Conservation (phyloP, 192 early-diverging fungal species). For the Rhizophagus clarus region DNA sequence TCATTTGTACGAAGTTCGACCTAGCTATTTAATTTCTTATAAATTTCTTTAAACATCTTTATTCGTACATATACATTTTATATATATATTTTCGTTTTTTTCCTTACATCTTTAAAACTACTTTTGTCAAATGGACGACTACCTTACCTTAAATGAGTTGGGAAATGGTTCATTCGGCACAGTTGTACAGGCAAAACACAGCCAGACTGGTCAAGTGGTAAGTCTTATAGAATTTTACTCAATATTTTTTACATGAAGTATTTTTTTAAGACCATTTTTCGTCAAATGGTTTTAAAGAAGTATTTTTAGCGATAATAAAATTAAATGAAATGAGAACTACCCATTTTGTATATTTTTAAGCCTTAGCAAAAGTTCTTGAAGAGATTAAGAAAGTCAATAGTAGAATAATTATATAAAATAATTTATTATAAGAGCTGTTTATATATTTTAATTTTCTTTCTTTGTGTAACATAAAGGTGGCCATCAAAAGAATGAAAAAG, state of each 20-base stretch:
- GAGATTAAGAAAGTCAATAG: not conserved
- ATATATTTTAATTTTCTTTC: not conserved
- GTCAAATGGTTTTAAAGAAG: too few relatives aligned
- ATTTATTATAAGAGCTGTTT: not conserved
- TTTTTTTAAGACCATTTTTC: too few relatives aligned
- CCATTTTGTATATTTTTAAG: not conserved
- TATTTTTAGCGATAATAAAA: not conserved
- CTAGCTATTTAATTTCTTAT: too few relatives aligned
- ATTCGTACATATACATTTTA: too few relatives aligned
- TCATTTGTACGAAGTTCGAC: too few relatives aligned
- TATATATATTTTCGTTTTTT: too few relatives aligned
- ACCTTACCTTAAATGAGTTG: slow-evolving; percentile 67
- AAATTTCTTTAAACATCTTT: too few relatives aligned
- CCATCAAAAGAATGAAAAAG: slow-evolving; percentile 90
- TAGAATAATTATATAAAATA: not conserved
- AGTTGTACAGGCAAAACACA: slow-evolving; percentile 70
- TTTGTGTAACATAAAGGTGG: slow-evolving; percentile 58
- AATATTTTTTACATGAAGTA: not conserved
- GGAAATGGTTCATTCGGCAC: slow-evolving; percentile 86
- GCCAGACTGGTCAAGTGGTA: slow-evolving; percentile 68
- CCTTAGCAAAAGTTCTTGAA: not conserved
- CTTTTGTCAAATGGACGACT: slow-evolving; percentile 46
- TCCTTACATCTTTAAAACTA: not conserved
- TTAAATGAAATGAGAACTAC: not conserved
- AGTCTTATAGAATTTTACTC: slow-evolving; percentile 18